phyloP scores from a whole-genome alignment of 306 rosid species.

The Alnus rubra region DNA sequence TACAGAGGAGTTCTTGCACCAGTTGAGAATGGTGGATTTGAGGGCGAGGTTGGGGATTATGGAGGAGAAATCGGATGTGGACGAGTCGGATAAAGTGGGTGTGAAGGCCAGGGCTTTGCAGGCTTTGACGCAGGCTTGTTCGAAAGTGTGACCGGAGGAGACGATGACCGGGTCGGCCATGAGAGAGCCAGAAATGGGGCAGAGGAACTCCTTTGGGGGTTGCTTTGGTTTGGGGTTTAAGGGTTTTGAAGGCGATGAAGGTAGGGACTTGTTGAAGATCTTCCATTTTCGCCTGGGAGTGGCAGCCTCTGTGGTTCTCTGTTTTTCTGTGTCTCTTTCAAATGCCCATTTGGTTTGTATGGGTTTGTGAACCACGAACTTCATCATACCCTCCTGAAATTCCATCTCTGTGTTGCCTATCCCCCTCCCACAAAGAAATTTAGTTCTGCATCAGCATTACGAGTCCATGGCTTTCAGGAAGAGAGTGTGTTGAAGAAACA shows the following conservation, averaged over 20 bases:
- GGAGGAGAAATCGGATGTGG: slow-evolving; percentile 71
- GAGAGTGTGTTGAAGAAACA: not conserved
- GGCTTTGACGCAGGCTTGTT: slow-evolving; percentile 53
- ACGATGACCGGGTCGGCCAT: slow-evolving; percentile 93
- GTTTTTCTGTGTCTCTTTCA: slow-evolving; percentile 18
- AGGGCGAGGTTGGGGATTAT: slow-evolving; percentile 80
- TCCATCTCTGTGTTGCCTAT: slow-evolving; percentile 41
- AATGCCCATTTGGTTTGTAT: slow-evolving; percentile 25
- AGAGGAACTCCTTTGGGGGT: slow-evolving; percentile 73
- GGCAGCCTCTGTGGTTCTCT: slow-evolving; percentile 11
- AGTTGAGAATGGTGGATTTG: slow-evolving; percentile 69
- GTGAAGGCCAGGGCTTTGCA: slow-evolving; percentile 56
- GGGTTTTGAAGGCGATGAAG: slow-evolving; percentile 34
- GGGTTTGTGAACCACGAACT: slow-evolving; percentile 37
- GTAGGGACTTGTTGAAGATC: slow-evolving; percentile 44
- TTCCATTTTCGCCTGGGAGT: slow-evolving; percentile 66
- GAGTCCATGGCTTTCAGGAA: slow-evolving; percentile 17
- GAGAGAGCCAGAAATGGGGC: slow-evolving; percentile 67
- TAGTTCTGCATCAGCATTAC: not conserved
- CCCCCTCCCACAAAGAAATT: not conserved
- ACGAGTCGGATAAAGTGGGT: slow-evolving; percentile 53
- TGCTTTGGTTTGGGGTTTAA: slow-evolving; percentile 23
- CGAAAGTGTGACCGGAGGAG: slow-evolving; percentile 90
- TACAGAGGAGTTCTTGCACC: slow-evolving; percentile 49
- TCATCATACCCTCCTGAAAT: slow-evolving; percentile 54